Evolutionary conservation across 2,329 filamentous ascomycete genomes (phyloP).

Genomic region (Colletotrichum siamense): DNA sequence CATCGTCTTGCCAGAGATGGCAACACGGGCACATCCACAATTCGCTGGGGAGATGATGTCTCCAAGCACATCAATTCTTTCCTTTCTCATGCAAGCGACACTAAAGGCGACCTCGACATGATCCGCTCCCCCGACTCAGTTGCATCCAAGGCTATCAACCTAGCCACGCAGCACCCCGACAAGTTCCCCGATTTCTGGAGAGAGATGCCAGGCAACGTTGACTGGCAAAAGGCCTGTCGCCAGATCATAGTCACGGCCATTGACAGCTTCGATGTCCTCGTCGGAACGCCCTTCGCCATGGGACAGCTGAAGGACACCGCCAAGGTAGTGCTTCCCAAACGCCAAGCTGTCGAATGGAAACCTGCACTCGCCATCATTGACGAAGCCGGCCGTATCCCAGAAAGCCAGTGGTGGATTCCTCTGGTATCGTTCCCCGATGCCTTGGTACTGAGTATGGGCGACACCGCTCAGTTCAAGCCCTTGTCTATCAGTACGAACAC

Average conservation of each 20-base stretch:
- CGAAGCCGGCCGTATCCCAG: conserved; percentile 2
- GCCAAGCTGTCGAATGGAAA: neutral
- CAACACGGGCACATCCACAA: neutral
- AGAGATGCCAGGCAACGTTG: neutral
- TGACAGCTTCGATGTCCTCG: neutral
- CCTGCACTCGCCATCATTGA: neutral
- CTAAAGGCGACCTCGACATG: neutral
- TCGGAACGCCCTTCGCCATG: conserved; percentile 1
- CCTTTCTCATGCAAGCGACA: neutral
- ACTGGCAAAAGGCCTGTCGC: neutral
- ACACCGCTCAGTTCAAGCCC: conserved; percentile 1
- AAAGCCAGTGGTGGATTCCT: conserved; percentile 7
- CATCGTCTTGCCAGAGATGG: neutral
- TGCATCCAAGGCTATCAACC: neutral
- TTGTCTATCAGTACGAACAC: neutral
- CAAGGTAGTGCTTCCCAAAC: neutral
- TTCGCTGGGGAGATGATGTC: neutral
- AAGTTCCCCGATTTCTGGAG: neutral
- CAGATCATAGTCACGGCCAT: neutral
- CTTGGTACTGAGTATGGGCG: neutral
- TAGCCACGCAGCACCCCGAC: neutral
- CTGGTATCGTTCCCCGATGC: neutral
- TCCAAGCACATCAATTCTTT: neutral
- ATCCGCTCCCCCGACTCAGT: neutral
- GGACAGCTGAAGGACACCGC: neutral